Conservation (phyloP, 805 yeast genomes). For the Candida palmyrensis region DNA sequence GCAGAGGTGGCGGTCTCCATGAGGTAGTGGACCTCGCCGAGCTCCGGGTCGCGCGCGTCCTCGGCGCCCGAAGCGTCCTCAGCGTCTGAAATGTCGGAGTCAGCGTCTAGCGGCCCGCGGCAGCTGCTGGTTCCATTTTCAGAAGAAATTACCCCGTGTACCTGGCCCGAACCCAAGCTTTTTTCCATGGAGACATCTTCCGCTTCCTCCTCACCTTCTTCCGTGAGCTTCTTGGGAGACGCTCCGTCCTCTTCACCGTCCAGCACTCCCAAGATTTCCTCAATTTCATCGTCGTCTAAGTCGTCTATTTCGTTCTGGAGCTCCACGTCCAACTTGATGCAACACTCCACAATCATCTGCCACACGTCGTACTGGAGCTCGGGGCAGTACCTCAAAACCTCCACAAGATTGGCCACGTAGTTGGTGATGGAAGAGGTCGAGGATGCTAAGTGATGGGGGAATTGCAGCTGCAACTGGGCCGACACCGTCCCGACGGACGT, state of each 20-base stretch:
- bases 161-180: background rate
- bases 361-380: slow-evolving; percentile 73
- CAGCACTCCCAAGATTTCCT: slow-evolving; percentile 41
- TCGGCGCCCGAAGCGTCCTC: slow-evolving; percentile 18
- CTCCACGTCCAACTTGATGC: slow-evolving; percentile 87
- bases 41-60: slow-evolving; percentile 15
- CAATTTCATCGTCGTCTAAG: slow-evolving; percentile 62
- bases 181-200: slow-evolving; percentile 19
- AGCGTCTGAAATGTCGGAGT: slow-evolving; percentile 19
- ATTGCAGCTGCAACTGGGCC: slow-evolving; percentile 48
- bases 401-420: slow-evolving; percentile 62
- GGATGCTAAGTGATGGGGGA: slow-evolving; percentile 74
- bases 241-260: slow-evolving; percentile 44
- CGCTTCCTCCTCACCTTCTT: slow-evolving; percentile 16
- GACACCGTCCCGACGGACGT: slow-evolving; percentile 70
- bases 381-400: slow-evolving; percentile 60
- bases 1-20: slow-evolving; percentile 35
- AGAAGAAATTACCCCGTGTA: too few species aligned
- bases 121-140: slow-evolving; percentile 14
- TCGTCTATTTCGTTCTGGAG: slow-evolving; percentile 85
- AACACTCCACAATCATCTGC: slow-evolving; percentile 73
- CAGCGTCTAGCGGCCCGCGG: too few species aligned
- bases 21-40: slow-evolving; percentile 42
- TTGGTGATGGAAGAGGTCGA: slow-evolving; percentile 48
- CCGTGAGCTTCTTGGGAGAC: slow-evolving; percentile 5